Evolutionary conservation across 192 early-diverging fungal genomes (phyloP).

Genomic region (Rhizoclosmatium sp.): DNA sequence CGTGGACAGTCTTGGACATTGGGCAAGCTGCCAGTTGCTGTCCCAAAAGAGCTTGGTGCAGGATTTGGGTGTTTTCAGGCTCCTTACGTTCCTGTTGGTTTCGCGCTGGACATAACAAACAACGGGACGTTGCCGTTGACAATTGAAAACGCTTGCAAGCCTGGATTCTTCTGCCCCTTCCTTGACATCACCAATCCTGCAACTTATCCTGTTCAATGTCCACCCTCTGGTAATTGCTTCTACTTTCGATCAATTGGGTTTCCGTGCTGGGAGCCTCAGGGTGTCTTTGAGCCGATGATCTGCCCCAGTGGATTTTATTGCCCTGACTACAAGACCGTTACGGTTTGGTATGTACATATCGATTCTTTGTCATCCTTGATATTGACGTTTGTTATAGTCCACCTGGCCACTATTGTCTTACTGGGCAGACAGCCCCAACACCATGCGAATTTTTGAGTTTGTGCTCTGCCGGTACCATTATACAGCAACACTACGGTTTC

Average conservation of each 20-base stretch:
- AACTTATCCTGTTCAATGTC: conserved; percentile 36
- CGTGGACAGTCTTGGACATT: no score
- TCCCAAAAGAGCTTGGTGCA: conserved; percentile 9
- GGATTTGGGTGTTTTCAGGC: conserved; percentile 23
- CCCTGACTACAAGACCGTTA: conserved; percentile 38
- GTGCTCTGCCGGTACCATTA: conserved; percentile 41
- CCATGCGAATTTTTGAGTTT: conserved; percentile 39
- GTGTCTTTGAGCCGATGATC: conserved; percentile 47
- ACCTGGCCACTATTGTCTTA: conserved; percentile 13
- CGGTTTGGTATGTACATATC: conserved; percentile 44
- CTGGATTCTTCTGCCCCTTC: conserved; percentile 44
- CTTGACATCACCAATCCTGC: conserved; percentile 25
- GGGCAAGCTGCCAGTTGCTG: background rate
- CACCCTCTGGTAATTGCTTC: conserved; percentile 10
- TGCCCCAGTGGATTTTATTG: conserved; percentile 54
- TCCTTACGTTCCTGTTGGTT: conserved; percentile 1
- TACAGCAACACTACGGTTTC: conserved; percentile 37
- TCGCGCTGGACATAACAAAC: conserved; percentile 8
- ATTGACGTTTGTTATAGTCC: conserved; percentile 9
- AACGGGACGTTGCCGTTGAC: background rate
- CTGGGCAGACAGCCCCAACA: conserved; percentile 12
- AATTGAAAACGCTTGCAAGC: conserved; percentile 10
- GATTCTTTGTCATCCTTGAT: no score
- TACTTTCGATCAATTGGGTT: conserved; percentile 10
- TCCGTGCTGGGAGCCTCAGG: conserved; percentile 38